Base-by-base conservation (phyloP, 2,329 filamentous ascomycete species). In the Myriosclerotinia curreyana region DNA sequence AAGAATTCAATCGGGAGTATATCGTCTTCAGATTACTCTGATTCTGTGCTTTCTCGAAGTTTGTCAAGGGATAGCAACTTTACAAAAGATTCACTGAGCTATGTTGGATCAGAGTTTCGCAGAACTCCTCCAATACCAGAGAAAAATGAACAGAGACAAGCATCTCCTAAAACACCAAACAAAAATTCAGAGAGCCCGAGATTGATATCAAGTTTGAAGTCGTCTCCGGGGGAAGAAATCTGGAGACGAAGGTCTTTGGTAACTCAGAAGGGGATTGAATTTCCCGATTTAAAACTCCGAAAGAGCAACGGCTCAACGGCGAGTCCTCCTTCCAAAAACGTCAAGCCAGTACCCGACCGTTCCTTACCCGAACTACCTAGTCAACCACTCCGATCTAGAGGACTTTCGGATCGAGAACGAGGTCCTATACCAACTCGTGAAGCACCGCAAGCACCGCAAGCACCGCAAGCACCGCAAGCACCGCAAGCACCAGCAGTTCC, bases 251-350 rank as follows among this genome's bases (percentile, higher is more conserved):
- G 73, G 55, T 72, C 71, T 17, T 64, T 65, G n/a, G 69, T 65
- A 49, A 69, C 69, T 34, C 71, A 72, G 8, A 70, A 65, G 34
- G 71, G 68, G 40, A 66, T 74, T 11, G 56, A 50, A 20, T 69
- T 75, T 64, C 52, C 70, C 14, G 70, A 74, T 34, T 66, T 75
- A 38, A 73, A 73, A 42, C 67, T 75, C 36, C 54, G 69, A 48
- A 69, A 70, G 50, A 72, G 69, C 64, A 74, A 75, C 69, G 72
- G 73, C 15, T 72, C 72, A 34, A 74, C 73, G 2, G 70, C 70
- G 11, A 69, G 64, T 48, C 69, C 69, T 46, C 62, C 62, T 64
- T 64, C 51, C 69, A 71, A 54, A 69, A 70, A 52, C 63, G 65
- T 42, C 71, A 64, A 65, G 34, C 66, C 15, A 34, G 42, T 15